Percentiles rank a stretch among this genome's conserved stretches.
Conservation (phyloP, 352 stramenopile species). For the Phytophthora fragariae region DNA sequence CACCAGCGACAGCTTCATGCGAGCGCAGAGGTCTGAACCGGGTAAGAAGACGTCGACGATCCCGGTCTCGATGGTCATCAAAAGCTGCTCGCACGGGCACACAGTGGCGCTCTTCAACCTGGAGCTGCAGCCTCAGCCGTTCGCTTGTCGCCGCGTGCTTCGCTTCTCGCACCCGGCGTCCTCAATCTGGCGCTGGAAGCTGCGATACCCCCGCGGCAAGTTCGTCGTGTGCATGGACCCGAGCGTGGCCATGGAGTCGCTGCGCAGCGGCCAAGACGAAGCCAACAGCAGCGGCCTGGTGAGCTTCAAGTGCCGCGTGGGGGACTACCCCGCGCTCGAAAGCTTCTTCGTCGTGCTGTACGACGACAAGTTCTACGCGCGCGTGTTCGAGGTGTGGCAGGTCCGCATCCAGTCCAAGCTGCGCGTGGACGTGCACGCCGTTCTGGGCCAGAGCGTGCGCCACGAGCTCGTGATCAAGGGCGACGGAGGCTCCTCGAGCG, state of each 20-base stretch:
- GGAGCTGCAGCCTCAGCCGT: conserved; percentile 73
- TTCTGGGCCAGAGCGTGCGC: conserved; percentile 82
- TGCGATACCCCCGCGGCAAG: conserved; percentile 56
- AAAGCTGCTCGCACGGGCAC: conserved; percentile 90
- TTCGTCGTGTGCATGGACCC: conserved; percentile 78
- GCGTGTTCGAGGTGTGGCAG: conserved; percentile 87
- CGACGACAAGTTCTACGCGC: conserved; percentile 85
- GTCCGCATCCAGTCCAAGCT: conserved; percentile 79
- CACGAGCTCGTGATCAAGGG: conserved; percentile 93
- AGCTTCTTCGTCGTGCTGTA: conserved; percentile 93
- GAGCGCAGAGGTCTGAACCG: background rate
- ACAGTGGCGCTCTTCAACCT: conserved; percentile 91
- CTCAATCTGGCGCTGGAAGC: conserved; percentile 69
- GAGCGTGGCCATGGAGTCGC: conserved; percentile 63
- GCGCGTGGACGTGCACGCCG: conserved; percentile 87
- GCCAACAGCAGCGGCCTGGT: conserved; percentile 23
- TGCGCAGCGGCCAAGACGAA: conserved; percentile 30
- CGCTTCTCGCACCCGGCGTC: conserved; percentile 67
- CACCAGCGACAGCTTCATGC: conserved; percentile 16
- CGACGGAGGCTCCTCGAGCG: conserved; percentile 51
- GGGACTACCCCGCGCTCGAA: conserved; percentile 85
- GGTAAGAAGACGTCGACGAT: conserved; percentile 27
- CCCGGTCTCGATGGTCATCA: conserved; percentile 76
- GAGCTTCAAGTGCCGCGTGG: conserved; percentile 89
- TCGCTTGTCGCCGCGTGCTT: conserved; percentile 86